Percentiles rank a stretch among this genome's conserved stretches.
These are phyloP conservation scores for Colletotrichum endophyticum DNA, from an alignment of 2,329 filamentous ascomycete species.

Conservation along the genomic window DNA sequence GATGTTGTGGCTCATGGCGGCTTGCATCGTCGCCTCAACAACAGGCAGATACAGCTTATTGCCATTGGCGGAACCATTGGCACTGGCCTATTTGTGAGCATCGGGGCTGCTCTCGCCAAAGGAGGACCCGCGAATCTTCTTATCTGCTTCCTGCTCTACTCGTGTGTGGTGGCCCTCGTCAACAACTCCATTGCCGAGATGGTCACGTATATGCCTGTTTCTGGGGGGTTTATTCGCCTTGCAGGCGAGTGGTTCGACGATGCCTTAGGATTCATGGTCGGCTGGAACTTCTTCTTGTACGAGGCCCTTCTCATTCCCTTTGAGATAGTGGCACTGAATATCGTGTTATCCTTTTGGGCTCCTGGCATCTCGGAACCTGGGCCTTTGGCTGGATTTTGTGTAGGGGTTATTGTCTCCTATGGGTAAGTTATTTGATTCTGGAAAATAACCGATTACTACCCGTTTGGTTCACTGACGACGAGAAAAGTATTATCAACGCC, in stretches of 20 bases:
- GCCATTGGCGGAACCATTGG: slow-evolving; percentile 53
- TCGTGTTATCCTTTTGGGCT: slow-evolving; percentile 27
- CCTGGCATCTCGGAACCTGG: slow-evolving; percentile 15
- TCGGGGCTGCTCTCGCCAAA: slow-evolving; percentile 38
- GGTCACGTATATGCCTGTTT: slow-evolving; percentile 36
- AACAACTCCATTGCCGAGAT: slow-evolving; percentile 39
- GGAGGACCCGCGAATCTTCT: slow-evolving; percentile 13
- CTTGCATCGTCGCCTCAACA: slow-evolving; percentile 39
- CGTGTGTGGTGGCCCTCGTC: slow-evolving; percentile 39
- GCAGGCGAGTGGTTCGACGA: slow-evolving; percentile 53
- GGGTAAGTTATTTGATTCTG: background rate
- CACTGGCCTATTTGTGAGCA: slow-evolving; percentile 52
- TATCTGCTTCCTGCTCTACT: slow-evolving; percentile 12
- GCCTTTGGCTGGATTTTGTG: slow-evolving; percentile 23
- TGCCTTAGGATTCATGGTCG: slow-evolving; percentile 58
- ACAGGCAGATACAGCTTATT: slow-evolving; percentile 48
- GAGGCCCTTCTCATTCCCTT: slow-evolving; percentile 42
- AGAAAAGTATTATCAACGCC: slow-evolving; percentile 9
- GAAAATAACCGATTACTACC: background rate
- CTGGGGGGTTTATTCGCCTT: slow-evolving; percentile 12
- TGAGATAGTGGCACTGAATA: slow-evolving; percentile 25
- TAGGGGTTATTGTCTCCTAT: slow-evolving; percentile 22
- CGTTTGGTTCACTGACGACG: background rate
- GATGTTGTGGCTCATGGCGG: background rate
- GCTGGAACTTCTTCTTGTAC: slow-evolving; percentile 67